Conservation (phyloP, 129 eudicot genomes). For the Mikania micrantha region DNA sequence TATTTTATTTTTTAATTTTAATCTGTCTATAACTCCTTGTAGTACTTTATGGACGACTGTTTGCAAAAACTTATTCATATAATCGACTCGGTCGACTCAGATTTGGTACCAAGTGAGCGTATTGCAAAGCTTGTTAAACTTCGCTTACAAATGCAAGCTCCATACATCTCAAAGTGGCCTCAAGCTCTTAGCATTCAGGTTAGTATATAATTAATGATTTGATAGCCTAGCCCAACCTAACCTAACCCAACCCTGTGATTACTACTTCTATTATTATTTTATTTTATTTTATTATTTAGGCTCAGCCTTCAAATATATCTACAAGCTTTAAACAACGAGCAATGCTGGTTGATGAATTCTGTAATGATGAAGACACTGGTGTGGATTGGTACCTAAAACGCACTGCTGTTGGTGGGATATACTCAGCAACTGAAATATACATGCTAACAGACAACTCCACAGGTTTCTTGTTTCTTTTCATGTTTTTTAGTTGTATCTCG, state of each 20-base stretch:
- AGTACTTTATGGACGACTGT: slow-evolving; percentile 96
- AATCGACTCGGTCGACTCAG: slow-evolving; percentile 52
- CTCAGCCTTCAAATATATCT: slow-evolving; percentile 66
- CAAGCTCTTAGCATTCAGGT: slow-evolving; percentile 97
- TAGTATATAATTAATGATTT: no score
- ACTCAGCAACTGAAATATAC: slow-evolving; percentile 77
- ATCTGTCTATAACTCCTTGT: no score
- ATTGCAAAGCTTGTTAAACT: slow-evolving; percentile 63
- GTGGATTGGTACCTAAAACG: slow-evolving; percentile 91
- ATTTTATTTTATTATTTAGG: no score
- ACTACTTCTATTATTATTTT: no score
- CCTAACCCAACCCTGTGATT: no score
- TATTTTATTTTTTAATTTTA: neutral
- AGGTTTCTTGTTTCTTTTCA: slow-evolving; percentile 32
- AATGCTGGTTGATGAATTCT: slow-evolving; percentile 87
- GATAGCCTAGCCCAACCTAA: no score
- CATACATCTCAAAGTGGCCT: slow-evolving; percentile 85
- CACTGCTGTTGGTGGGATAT: slow-evolving; percentile 83
- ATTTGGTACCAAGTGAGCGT: slow-evolving; percentile 47
- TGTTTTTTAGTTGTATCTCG: neutral
- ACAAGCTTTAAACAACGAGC: slow-evolving; percentile 96
- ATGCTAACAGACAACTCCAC: slow-evolving; percentile 86
- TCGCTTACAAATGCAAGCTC: slow-evolving; percentile 80
- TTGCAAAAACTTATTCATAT: slow-evolving; percentile 69
- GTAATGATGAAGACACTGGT: slow-evolving; percentile 70